Evolutionary conservation across 2,329 filamentous ascomycete genomes (phyloP).

Genomic region (Ascochyta koolunga): DNA sequence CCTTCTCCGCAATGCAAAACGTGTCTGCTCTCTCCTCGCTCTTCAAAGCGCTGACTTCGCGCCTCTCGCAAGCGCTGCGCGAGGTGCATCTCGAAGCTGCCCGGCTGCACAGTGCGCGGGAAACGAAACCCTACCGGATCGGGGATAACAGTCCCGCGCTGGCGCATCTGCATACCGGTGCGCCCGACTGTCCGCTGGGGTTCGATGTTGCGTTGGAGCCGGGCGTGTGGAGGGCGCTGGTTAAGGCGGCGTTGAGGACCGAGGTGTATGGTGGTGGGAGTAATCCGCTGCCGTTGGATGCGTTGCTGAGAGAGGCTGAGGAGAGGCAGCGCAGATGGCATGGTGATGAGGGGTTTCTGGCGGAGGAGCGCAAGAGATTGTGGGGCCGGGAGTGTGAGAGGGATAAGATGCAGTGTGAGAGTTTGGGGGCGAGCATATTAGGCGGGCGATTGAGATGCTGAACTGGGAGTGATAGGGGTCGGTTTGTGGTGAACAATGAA

Average conservation of each 20-base stretch:
- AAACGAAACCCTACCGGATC: conserved; percentile 53
- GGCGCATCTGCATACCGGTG: conserved; percentile 52
- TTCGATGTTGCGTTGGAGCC: conserved; percentile 54
- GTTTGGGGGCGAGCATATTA: conserved; percentile 23
- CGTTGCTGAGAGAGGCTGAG: conserved; percentile 49
- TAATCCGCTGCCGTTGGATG: conserved; percentile 38
- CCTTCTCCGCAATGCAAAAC: conserved; percentile 54
- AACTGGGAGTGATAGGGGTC: background rate
- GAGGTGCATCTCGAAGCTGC: conserved; percentile 50
- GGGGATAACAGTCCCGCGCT: conserved; percentile 50
- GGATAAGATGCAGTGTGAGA: conserved; percentile 16
- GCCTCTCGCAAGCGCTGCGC: conserved; percentile 50
- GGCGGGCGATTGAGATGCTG: conserved; percentile 14
- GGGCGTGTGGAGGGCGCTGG: conserved; percentile 52
- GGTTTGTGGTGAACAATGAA: background rate
- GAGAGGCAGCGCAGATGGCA: conserved; percentile 54
- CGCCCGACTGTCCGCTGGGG: conserved; percentile 50
- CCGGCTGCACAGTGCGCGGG: conserved; percentile 41
- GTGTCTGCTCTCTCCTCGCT: conserved; percentile 51
- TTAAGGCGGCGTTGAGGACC: conserved; percentile 53
- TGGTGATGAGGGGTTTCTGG: conserved; percentile 15
- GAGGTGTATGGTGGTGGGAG: conserved; percentile 50
- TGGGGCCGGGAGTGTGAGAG: conserved; percentile 23
- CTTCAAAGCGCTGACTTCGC: conserved; percentile 50
- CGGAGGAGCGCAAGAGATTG: conserved; percentile 27